Percentiles rank a stretch among this genome's conserved stretches.
These are phyloP conservation scores for Fusarium pininemorale DNA, from an alignment of 2,329 filamentous ascomycete genomes.

Conservation along the genomic window DNA sequence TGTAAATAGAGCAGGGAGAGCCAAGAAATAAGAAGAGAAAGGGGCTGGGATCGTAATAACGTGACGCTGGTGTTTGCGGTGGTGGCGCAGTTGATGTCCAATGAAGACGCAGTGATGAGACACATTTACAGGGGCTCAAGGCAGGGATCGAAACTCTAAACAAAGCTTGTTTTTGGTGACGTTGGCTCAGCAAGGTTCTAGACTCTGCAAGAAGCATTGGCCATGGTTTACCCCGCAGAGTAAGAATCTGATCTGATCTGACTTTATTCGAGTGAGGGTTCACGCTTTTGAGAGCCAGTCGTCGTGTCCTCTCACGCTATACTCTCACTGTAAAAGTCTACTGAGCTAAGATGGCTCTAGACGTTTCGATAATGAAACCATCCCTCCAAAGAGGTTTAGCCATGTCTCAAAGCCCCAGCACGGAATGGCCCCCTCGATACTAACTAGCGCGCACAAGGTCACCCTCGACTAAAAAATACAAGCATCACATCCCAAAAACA, in stretches of 20 bases:
- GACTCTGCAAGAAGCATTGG: background rate
- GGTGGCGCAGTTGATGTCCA: slow-evolving; percentile 25
- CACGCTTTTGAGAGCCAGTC: background rate
- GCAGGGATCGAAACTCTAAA: slow-evolving; percentile 26
- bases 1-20: background rate
- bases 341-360: too few relatives aligned
- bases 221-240: background rate
- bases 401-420: background rate
- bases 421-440: background rate
- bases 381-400: background rate
- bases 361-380: background rate
- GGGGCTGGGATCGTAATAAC: slow-evolving; percentile 9
- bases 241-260: background rate
- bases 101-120: slow-evolving; percentile 12
- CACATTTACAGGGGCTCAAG: slow-evolving; percentile 14
- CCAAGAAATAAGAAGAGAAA: background rate
- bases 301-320: background rate
- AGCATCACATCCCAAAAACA: background rate
- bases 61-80: slow-evolving; percentile 10
- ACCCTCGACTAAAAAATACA: background rate
- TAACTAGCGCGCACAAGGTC: background rate
- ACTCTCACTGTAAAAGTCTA: background rate
- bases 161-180: slow-evolving; percentile 30
- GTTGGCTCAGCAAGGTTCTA: slow-evolving; percentile 10
- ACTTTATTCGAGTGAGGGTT: background rate